Base-by-base conservation (phyloP, 164 flowering plant genomes). In the Nelumbo lutea region DNA sequence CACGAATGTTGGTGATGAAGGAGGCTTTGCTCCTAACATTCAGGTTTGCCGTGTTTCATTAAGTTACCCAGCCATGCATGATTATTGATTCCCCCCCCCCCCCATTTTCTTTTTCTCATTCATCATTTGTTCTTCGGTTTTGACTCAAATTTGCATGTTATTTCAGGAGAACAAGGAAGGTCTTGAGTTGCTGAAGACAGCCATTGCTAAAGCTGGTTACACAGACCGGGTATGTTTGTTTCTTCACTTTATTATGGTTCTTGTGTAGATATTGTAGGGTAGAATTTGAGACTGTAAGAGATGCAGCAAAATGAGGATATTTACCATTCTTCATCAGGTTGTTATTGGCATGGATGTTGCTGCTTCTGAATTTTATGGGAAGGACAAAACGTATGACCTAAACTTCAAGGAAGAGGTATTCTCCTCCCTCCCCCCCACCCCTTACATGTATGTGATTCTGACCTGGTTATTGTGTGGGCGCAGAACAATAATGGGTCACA, bases 281-380 rank as follows among this genome's bases (percentile, higher is more conserved):
- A 27, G 27, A 27, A 27, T 27, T 27, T 27, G 27, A 27, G 27
- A 27, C 27, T 27, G 27, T 56, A 39, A 56, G 48, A 15, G 45
- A 51, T 2, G 43, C 2, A 44, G 38, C 11, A 3, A 70, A n/a
- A 71, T 69, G 6, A 56, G 13, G 8, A 15, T 11, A 13, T 58
- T 62, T 59, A 44, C 27, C 8, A 38, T 63, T 53, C 9, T 51
- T 68, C 1, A 62, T 45, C 15, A 90, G 97, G 93, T 91, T 74
- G 93, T 91, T 44, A 91, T 91, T 74, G 97, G 97, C 59, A 91
- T 91, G 97, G 97, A 91, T 82, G 97, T 91, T 79, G 97, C 97
- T 66, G 97, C 97, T 55, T 91, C 97, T 66, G 96, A 91, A 67
- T 91, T 91, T 68, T 91, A 91, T 74, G 81, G 78, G 14, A 4